Conservation (phyloP, 2,329 filamentous ascomycete genomes). For the Colletotrichum agaves region DNA sequence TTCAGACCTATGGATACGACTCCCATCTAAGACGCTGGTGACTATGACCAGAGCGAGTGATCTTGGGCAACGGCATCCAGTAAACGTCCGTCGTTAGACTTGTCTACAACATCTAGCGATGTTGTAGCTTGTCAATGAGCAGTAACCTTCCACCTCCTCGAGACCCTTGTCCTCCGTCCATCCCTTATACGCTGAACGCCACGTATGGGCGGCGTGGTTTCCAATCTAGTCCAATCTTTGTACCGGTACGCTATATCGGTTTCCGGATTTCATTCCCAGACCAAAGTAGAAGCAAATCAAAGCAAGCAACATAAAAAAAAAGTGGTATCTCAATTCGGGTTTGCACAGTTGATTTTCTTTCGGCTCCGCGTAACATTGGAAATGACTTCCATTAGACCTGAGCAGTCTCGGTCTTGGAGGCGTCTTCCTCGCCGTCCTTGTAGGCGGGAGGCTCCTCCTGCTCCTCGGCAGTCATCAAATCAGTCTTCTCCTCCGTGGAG, state of each 20-base stretch:
- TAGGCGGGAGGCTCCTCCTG: slow-evolving; percentile 46
- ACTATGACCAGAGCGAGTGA: not conserved
- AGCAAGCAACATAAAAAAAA: slow-evolving; percentile 25
- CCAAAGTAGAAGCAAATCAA: not conserved
- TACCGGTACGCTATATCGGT: slow-evolving; percentile 15
- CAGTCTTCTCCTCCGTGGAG: slow-evolving; percentile 63
- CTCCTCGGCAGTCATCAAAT: slow-evolving; percentile 56
- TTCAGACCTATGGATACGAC: slow-evolving; percentile 10
- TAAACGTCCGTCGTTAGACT: not conserved
- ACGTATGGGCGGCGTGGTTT: slow-evolving; percentile 31
- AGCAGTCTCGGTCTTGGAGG: slow-evolving; percentile 15
- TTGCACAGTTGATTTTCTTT: slow-evolving; percentile 11
- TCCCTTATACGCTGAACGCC: slow-evolving; percentile 19
- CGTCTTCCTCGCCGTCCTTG: slow-evolving; percentile 40
- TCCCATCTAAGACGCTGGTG: not conserved
- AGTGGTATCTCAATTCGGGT: slow-evolving; percentile 35
- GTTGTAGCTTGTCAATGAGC: not conserved
- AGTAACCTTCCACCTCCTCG: not conserved
- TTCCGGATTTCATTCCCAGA: not conserved
- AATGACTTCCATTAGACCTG: slow-evolving; percentile 10
- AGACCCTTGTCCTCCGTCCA: slow-evolving; percentile 1
- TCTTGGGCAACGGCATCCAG: not conserved
- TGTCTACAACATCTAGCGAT: not conserved
- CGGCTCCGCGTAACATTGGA: not conserved
- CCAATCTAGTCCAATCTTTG: slow-evolving; percentile 35